Base-by-base conservation (phyloP, 768 basidiomycete species). In the Hygrophoropsis aurantiaca region DNA sequence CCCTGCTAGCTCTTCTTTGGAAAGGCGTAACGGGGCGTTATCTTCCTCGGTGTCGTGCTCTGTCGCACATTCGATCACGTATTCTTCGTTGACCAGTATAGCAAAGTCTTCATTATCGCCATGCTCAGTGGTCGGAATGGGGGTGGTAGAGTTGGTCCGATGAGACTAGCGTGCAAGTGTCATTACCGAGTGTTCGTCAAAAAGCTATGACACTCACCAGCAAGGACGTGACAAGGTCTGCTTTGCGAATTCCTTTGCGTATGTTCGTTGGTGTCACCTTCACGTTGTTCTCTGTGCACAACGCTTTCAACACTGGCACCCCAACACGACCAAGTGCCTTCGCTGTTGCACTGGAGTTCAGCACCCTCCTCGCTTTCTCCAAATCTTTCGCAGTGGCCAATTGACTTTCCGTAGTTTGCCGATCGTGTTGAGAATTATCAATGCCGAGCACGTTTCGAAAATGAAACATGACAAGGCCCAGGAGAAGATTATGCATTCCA, bases 401-500 rank as follows among this genome's bases (percentile, higher is more conserved):
- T 10, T 30, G 1, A 13, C 24, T 40, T 9, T 23, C 15, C 11
- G 15, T 4, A 19, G 32, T 21, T 30, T 47, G 26, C 25, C 15
- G 23, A 27, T 16, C 33, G 34, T 27, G 19, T 39, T 37, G 46
- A 8, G 8, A 41, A 18, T 40, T 55, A 26, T 55, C 44, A 1
- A 55, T 47, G 4, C 52, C 7, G 6, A 55, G 36, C 1, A 55
- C 44, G 5, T 49, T 27, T 13, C 44, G 33, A 4, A 55, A 55
- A 21, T 55, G 51, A 23, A 32, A 36, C 18, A 49, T 47, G 1
- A 33, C 20, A 2, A 53, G 18, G 18, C 59, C 59, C 38, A 72
- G 53, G 42, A 64, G 59, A 6, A 71, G 42, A 33, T 59, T 57
- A 44, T 72, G 70, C 70, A 73, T 72, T 13, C 61, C 44, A 42